Percentiles rank a stretch among this genome's conserved stretches.
phyloP scores from a whole-genome alignment of 352 stramenopile genomes.

The Phytophthora kernoviae region DNA sequence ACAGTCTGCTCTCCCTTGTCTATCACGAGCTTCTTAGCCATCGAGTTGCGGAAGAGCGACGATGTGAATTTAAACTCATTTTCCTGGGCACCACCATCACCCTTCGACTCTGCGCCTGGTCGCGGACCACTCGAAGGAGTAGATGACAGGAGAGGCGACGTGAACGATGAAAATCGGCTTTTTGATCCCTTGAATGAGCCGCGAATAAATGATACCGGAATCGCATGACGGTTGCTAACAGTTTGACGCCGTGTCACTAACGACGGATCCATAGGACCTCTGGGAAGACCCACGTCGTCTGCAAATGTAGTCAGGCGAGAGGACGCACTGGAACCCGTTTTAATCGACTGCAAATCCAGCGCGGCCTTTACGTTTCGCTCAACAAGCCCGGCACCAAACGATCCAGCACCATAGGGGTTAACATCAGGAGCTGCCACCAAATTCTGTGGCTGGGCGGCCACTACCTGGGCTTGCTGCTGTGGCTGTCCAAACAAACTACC shows the following conservation, averaged over 20 bases:
- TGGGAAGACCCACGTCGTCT: conserved; percentile 73
- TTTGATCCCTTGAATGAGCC: conserved; percentile 79
- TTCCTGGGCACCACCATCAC: conserved; percentile 31
- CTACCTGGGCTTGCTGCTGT: conserved; percentile 34
- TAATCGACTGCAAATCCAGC: conserved; percentile 63
- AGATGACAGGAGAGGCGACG: conserved; percentile 25
- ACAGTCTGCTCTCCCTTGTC: conserved; percentile 46
- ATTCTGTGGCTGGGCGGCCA: conserved; percentile 43
- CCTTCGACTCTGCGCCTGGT: conserved; percentile 19
- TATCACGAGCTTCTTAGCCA: conserved; percentile 67
- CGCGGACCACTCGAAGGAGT: conserved; percentile 22
- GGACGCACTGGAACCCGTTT: conserved; percentile 49
- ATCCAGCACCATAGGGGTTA: conserved; percentile 61
- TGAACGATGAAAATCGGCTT: conserved; percentile 63
- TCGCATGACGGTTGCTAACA: conserved; percentile 48
- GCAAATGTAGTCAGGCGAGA: conserved; percentile 65
- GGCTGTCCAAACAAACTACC: conserved; percentile 40
- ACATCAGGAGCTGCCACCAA: conserved; percentile 62
- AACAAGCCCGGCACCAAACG: conserved; percentile 57
- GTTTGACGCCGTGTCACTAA: conserved; percentile 65
- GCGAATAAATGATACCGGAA: conserved; percentile 78
- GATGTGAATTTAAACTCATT: conserved; percentile 73
- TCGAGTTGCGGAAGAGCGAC: conserved; percentile 59
- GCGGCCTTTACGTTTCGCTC: conserved; percentile 71
- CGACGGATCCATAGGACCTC: conserved; percentile 57